Base-by-base conservation (phyloP, 2,329 filamentous ascomycete genomes). In the Talaromyces albobiverticillius region DNA sequence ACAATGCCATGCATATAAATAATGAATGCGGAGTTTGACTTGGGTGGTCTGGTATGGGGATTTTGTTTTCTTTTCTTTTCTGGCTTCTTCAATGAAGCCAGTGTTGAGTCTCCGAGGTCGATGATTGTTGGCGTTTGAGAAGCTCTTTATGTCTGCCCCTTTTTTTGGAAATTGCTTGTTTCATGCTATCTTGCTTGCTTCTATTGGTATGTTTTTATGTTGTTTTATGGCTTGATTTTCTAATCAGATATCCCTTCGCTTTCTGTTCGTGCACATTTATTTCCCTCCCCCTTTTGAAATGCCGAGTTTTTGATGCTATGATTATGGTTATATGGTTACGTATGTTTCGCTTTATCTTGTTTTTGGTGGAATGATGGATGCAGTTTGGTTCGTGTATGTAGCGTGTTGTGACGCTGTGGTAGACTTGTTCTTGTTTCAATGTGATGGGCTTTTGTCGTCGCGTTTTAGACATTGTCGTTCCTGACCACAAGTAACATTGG, bases 161-260 rank as follows among this genome's bases (percentile, higher is more conserved):
- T 42, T 22, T 45, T 47, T 52, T 41, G 20, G 25, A n/a, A n/a
- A n/a, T n/a, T n/a, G n/a, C 38, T 48, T 47, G 46, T 58, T 50
- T 60, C 7, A 31, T 42, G 36, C 23, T 42, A n/a, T 51, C 16
- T n/a, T n/a, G n/a, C n/a, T n/a, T n/a, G n/a, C n/a, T n/a, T n/a
- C n/a, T n/a, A n/a, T n/a, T n/a, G n/a, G n/a, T 45, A 53, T 60
- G 59, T 51, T 51, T 54, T 46, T n/a, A n/a, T n/a, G n/a, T n/a
- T 45, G 51, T 50, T 46, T 25, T 47, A 38, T 38, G n/a, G 16
- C n/a, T 18, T 38, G 36, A 46, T 51, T 41, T 53, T 46, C 46
- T 45, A 50, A 56, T 53, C 58, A 41, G 56, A 57, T 57, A 57
- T 57, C 56, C 55, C 48, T 53, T 60, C 59, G 57, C 54, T 66